Percentiles rank a stretch among this genome's conserved stretches.
These are phyloP conservation scores for Rubia yunnanensis DNA, from an alignment of 257 asterid species.

Conservation along the genomic window DNA sequence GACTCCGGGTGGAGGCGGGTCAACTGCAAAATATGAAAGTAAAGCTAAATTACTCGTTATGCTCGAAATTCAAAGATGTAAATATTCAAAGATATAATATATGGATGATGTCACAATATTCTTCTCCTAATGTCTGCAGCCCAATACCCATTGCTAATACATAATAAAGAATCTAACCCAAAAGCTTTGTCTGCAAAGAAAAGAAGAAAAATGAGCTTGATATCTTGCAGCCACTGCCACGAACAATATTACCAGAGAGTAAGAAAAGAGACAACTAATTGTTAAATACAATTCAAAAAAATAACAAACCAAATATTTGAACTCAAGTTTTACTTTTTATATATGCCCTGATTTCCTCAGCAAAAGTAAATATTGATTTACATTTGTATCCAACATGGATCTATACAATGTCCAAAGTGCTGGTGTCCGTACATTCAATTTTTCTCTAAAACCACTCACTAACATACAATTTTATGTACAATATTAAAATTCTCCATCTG, in stretches of 20 bases:
- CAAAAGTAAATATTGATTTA: not conserved
- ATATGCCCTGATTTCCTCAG: not conserved
- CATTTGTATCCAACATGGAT: not conserved
- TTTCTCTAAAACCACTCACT: not conserved
- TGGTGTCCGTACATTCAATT: not conserved
- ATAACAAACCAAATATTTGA: not conserved
- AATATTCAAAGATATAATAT: too few relatives aligned
- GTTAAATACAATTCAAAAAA: not conserved
- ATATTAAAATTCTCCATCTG: not conserved
- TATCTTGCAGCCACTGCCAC: too few relatives aligned
- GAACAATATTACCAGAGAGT: not conserved
- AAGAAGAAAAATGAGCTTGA: constrained; percentile 1
- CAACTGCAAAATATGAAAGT: too few relatives aligned
- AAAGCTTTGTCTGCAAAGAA: constrained; percentile 62
- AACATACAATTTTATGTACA: not conserved
- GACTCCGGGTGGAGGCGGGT: too few relatives aligned
- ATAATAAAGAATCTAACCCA: constrained; percentile 93
- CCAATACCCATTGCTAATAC: constrained; percentile 89
- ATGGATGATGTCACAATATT: too few relatives aligned
- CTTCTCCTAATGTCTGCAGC: constrained; percentile 84
- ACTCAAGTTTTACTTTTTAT: not conserved
- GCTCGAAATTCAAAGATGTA: too few relatives aligned
- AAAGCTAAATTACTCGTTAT: too few relatives aligned
- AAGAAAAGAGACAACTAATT: not conserved
- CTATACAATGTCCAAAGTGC: not conserved